phyloP scores from a whole-genome alignment of 352 stramenopile genomes.

The Phytophthora pistaciae region DNA sequence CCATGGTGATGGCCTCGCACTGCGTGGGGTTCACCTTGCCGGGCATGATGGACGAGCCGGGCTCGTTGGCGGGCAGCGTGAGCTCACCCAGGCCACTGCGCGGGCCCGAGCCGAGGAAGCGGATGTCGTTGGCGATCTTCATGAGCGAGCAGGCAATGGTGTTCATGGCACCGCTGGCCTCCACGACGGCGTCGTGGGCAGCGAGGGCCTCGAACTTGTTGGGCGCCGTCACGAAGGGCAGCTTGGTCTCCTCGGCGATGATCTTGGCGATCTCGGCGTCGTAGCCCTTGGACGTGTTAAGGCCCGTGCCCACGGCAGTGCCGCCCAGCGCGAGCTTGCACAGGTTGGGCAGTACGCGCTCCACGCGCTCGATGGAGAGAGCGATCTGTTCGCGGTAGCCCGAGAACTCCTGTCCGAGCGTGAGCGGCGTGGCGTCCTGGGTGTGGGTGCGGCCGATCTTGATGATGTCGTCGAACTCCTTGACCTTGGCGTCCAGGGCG shows the following conservation, averaged over 20 bases:
- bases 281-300: slow-evolving; percentile 94
- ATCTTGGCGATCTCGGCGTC: slow-evolving; percentile 93
- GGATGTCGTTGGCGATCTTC: slow-evolving; percentile 86
- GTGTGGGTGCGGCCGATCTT: slow-evolving; percentile 98
- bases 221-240: slow-evolving; percentile 96
- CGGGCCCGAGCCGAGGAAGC: slow-evolving; percentile 70
- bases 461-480: slow-evolving; percentile 95
- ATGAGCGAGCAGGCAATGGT: slow-evolving; percentile 78
- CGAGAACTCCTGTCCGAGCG: slow-evolving; percentile 98
- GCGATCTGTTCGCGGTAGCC: slow-evolving; percentile 95
- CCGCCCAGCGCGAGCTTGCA: slow-evolving; percentile 95
- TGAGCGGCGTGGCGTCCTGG: slow-evolving; percentile 96
- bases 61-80: slow-evolving; percentile 73
- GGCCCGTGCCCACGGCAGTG: slow-evolving; percentile 95
- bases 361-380: slow-evolving; percentile 90
- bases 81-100: slow-evolving; percentile 71
- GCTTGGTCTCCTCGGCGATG: slow-evolving; percentile 93
- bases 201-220: slow-evolving; percentile 96
- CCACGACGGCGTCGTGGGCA: slow-evolving; percentile 72
- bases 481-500: slow-evolving; percentile 87
- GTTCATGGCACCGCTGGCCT: slow-evolving; percentile 77
- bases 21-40: slow-evolving; percentile 91
- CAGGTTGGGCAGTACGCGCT: slow-evolving; percentile 85
- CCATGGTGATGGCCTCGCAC: slow-evolving; percentile 97
- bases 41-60: slow-evolving; percentile 80